Conservation (phyloP, 345 rosid genomes). For the Arabis hirsuta region DNA sequence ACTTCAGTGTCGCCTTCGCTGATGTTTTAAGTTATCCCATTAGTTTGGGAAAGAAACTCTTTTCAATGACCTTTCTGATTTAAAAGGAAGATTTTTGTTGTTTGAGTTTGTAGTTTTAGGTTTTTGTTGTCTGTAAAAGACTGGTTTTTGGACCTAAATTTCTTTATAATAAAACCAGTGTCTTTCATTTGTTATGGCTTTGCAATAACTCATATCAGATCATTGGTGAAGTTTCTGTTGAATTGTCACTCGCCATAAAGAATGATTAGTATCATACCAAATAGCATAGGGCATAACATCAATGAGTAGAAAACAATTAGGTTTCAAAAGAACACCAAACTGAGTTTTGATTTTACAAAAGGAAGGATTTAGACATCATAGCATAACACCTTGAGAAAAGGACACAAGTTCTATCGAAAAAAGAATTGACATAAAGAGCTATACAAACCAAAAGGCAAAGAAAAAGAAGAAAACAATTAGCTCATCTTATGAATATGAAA, state of each 20-base stretch:
- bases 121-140: constrained; percentile 37
- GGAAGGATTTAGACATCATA: constrained; percentile 25
- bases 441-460: constrained; percentile 41
- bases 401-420: constrained; percentile 25
- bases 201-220: not conserved
- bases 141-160: constrained; percentile 18
- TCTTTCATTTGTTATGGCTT: constrained; percentile 1
- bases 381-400: constrained; percentile 9
- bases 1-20: constrained; percentile 22
- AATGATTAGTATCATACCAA: not conserved
- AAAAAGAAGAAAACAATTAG: constrained; percentile 39
- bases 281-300: not conserved
- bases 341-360: constrained; percentile 14
- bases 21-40: constrained; percentile 32
- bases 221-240: not conserved
- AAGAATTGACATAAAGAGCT: constrained; percentile 40
- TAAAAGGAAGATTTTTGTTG: constrained; percentile 32
- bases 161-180: constrained; percentile 31
- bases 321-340: constrained; percentile 3
- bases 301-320: not conserved
- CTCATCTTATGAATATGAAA: constrained; percentile 39
- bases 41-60: constrained; percentile 29
- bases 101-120: constrained; percentile 25
- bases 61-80: constrained; percentile 12
- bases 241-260: not conserved